Percentiles rank a stretch among this genome's conserved stretches.
Evolutionary conservation across 257 asterid genomes (phyloP).

Genomic region (Solanum bukasovii): DNA sequence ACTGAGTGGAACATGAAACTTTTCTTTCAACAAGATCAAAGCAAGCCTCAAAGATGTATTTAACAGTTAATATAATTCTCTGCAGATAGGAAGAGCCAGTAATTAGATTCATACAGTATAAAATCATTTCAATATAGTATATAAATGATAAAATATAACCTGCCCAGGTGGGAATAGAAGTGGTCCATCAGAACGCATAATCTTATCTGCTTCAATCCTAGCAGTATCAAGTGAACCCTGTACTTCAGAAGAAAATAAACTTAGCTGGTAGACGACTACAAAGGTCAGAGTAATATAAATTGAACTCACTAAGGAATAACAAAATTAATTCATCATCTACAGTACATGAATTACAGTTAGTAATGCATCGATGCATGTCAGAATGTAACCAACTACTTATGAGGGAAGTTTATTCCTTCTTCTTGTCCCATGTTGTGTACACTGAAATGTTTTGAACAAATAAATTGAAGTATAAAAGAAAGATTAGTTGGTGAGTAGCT

Average conservation of each 20-base stretch:
- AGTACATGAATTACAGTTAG: background rate
- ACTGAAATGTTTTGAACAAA: background rate
- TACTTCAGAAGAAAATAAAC: slow-evolving; percentile 1
- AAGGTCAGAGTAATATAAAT: background rate
- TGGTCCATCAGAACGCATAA: slow-evolving; percentile 85
- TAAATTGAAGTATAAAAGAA: background rate
- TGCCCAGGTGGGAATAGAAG: slow-evolving; percentile 94
- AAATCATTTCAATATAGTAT: background rate
- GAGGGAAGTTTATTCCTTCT: background rate
- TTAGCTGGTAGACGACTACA: background rate
- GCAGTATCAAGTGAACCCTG: slow-evolving; percentile 62
- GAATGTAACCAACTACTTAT: background rate
- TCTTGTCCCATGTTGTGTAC: background rate
- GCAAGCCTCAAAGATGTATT: background rate
- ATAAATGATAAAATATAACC: slow-evolving; percentile 29
- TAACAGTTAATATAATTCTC: background rate
- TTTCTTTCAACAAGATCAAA: background rate
- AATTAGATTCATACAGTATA: background rate
- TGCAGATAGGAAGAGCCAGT: background rate
- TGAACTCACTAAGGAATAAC: background rate
- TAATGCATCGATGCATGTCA: background rate
- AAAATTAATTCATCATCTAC: background rate
- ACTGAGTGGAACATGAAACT: background rate
- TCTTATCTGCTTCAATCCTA: slow-evolving; percentile 64
- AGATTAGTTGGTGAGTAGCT: background rate